Conservation (phyloP, 2,329 filamentous ascomycete genomes). For the Fusarium caatingaense region DNA sequence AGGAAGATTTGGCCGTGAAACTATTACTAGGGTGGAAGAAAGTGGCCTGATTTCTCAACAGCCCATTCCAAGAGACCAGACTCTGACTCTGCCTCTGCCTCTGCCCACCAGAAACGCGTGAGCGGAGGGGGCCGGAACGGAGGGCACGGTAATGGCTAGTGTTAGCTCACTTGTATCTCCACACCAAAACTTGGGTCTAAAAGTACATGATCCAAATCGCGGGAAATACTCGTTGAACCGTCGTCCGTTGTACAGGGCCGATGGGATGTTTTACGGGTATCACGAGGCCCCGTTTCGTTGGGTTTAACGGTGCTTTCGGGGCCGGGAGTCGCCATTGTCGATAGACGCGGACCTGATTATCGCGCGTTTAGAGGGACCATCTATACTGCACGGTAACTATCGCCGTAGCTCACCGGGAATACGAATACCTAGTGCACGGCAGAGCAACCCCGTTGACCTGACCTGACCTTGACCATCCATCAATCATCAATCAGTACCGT, state of each 20-base stretch:
- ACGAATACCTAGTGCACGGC: not conserved
- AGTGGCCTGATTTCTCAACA: slow-evolving; percentile 46
- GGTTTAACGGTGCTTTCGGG: slow-evolving; percentile 12
- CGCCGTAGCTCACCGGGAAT: slow-evolving; percentile 7
- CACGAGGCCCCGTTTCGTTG: slow-evolving; percentile 5
- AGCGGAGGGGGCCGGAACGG: slow-evolving; percentile 46
- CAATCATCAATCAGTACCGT: not conserved
- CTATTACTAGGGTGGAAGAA: slow-evolving; percentile 8
- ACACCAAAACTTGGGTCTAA: accelerated
- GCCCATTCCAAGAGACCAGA: slow-evolving; percentile 41
- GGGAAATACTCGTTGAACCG: slow-evolving; percentile 44
- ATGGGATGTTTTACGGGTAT: slow-evolving; percentile 36
- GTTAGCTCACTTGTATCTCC: slow-evolving; percentile 23
- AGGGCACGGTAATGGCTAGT: slow-evolving; percentile 5
- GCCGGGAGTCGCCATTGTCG: slow-evolving; percentile 24
- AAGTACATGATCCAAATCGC: slow-evolving; percentile 30
- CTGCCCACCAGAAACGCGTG: slow-evolving; percentile 40
- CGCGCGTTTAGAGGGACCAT: slow-evolving; percentile 8
- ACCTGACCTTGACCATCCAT: no score
- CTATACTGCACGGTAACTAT: not conserved
- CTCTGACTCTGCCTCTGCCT: not conserved
- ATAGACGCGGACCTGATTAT: slow-evolving; percentile 5
- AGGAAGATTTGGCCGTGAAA: not conserved
- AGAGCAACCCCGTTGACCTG: slow-evolving; percentile 12
- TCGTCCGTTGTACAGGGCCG: slow-evolving; percentile 31